Percentiles rank a stretch among this genome's conserved stretches.
Evolutionary conservation across 805 yeast genomes (phyloP).

Genomic region (Spathaspora passalidarum): DNA sequence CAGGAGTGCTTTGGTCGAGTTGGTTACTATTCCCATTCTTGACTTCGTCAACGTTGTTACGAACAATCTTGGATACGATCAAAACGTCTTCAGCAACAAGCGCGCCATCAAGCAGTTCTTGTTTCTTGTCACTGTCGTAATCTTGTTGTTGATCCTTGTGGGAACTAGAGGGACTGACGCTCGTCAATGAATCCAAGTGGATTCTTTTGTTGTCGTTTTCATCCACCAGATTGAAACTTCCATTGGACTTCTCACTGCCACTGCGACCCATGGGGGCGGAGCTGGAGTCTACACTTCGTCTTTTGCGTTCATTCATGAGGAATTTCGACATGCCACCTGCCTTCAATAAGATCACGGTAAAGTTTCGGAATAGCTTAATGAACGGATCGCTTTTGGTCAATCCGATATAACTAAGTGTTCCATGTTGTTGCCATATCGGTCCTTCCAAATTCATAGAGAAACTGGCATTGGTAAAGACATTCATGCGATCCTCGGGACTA

Average conservation of each 20-base stretch:
- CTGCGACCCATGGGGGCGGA: too few relatives aligned
- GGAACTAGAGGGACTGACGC: too few relatives aligned
- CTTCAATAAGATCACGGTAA: conserved; percentile 28
- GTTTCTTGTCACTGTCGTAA: too few relatives aligned
- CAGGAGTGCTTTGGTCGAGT: too few relatives aligned
- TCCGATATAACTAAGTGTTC: conserved; percentile 37
- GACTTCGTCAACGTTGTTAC: too few relatives aligned
- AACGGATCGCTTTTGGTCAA: conserved; percentile 39
- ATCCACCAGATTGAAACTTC: neutral
- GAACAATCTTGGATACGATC: conserved; percentile 5
- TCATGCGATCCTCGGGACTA: conserved; percentile 30
- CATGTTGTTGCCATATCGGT: conserved; percentile 37
- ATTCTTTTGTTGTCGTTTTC: neutral
- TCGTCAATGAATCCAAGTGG: too few relatives aligned
- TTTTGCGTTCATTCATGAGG: conserved; percentile 16
- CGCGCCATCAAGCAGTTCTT: too few relatives aligned
- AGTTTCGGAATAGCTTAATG: conserved; percentile 33
- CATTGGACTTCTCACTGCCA: neutral
- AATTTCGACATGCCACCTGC: conserved; percentile 34
- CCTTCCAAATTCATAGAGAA: conserved; percentile 36
- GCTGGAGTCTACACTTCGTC: too few relatives aligned
- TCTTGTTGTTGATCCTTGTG: too few relatives aligned
- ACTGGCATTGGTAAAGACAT: conserved; percentile 33
- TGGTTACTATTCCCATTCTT: too few relatives aligned
- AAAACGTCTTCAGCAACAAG: conserved; percentile 10